phyloP scores from a whole-genome alignment of 106 monocot genomes.

The Posidonia australis region DNA sequence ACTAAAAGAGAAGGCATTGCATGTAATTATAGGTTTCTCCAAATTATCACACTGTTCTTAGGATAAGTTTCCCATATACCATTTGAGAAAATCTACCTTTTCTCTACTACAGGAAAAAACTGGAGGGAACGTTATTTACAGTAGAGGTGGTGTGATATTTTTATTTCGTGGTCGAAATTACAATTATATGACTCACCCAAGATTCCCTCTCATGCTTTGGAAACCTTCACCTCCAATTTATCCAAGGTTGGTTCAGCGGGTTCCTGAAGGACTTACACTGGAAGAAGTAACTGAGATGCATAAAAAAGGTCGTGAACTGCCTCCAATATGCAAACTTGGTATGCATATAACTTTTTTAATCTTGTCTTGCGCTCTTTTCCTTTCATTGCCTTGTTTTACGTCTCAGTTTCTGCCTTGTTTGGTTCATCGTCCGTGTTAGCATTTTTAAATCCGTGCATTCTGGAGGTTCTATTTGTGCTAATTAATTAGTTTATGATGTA shows the following conservation, averaged over 20 bases:
- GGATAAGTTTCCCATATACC: no score
- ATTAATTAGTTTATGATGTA: background rate
- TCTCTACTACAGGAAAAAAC: slow-evolving; percentile 66
- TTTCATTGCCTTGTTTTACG: background rate
- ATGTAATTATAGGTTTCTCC: no score
- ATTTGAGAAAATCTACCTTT: background rate
- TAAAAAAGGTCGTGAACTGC: slow-evolving; percentile 60
- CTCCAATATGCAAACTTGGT: slow-evolving; percentile 92
- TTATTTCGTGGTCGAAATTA: slow-evolving; percentile 90
- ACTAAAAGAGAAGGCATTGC: no score
- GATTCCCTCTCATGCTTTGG: slow-evolving; percentile 94
- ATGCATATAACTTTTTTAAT: background rate
- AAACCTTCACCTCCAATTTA: slow-evolving; percentile 80
- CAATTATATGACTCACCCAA: slow-evolving; percentile 71
- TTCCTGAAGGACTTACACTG: slow-evolving; percentile 76
- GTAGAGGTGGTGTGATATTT: slow-evolving; percentile 73
- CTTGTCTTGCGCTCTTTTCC: background rate
- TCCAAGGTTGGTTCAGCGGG: slow-evolving; percentile 61
- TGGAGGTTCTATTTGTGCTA: background rate
- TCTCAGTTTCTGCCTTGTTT: background rate
- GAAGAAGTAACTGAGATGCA: slow-evolving; percentile 79
- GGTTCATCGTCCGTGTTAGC: background rate
- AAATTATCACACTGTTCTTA: no score
- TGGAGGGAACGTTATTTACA: slow-evolving; percentile 86
- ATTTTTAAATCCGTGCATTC: no score